Percentiles rank a stretch among this genome's conserved stretches.
phyloP scores from a whole-genome alignment of 1,284 basidiomycete genomes.

The Sporisorium graminicola region DNA sequence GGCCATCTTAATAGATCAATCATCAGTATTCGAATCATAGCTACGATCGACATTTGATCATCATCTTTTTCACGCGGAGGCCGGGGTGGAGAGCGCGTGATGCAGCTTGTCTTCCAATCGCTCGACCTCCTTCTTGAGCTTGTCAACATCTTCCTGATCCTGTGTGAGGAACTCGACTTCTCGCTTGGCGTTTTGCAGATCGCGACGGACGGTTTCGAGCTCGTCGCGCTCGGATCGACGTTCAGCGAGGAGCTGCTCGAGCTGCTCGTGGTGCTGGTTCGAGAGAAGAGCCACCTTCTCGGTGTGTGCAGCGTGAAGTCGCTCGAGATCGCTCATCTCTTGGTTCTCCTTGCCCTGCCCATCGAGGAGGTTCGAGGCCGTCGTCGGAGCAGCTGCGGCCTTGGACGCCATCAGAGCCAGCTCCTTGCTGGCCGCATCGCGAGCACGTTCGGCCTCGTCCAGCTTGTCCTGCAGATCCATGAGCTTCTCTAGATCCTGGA shows the following conservation, averaged over 20 bases:
- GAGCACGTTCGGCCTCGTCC: slow-evolving; percentile 46
- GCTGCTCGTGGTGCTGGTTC: slow-evolving; percentile 46
- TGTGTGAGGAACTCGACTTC: slow-evolving; percentile 42
- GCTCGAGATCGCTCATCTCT: slow-evolving; percentile 47
- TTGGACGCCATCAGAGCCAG: slow-evolving; percentile 32
- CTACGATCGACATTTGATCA: background rate
- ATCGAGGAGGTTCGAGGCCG: slow-evolving; percentile 30
- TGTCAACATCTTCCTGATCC: slow-evolving; percentile 39
- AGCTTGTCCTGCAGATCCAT: slow-evolving; percentile 56
- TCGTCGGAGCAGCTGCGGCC: slow-evolving; percentile 32
- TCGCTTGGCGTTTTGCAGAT: slow-evolving; percentile 49
- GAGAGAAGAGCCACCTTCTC: slow-evolving; percentile 41
- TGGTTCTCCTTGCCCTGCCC: slow-evolving; percentile 39
- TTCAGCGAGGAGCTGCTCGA: slow-evolving; percentile 24
- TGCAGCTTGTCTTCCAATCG: slow-evolving; percentile 35
- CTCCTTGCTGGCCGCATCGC: slow-evolving; percentile 37
- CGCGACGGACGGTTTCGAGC: slow-evolving; percentile 29
- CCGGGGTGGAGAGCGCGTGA: slow-evolving; percentile 3
- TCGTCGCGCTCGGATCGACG: slow-evolving; percentile 31
- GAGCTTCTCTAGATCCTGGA: slow-evolving; percentile 41
- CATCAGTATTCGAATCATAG: background rate
- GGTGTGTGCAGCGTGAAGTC: slow-evolving; percentile 52
- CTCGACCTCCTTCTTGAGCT: slow-evolving; percentile 42
- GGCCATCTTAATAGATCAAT: slow-evolving; percentile 15
- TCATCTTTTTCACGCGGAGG: slow-evolving; percentile 6